These are phyloP conservation scores for Cadophora sp. DNA, from an alignment of 2,329 filamentous ascomycete genomes.

Conservation along the genomic window DNA sequence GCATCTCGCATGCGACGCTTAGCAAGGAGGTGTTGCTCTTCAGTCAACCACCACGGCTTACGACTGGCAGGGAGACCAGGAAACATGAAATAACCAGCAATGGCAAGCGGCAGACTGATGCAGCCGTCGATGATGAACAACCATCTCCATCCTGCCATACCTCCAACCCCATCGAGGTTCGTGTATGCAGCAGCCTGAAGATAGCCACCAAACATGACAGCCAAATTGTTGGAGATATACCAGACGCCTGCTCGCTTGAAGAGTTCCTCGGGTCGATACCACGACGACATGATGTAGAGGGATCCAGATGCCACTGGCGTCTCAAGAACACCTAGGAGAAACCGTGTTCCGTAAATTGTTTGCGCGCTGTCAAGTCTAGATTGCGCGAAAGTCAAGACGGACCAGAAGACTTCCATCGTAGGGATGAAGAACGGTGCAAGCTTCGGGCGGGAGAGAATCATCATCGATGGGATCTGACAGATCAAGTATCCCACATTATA, in stretches of 20 bases:
- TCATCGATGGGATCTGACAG: constrained; percentile 27
- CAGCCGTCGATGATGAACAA: constrained; percentile 55
- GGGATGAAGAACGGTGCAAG: constrained; percentile 24
- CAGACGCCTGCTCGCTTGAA: constrained; percentile 51
- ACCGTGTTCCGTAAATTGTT: constrained; percentile 55
- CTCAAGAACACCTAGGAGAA: constrained; percentile 62
- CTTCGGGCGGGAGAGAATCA: constrained; percentile 25
- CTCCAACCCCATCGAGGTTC: too few relatives aligned
- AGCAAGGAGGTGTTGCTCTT: constrained; percentile 34
- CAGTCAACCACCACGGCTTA: constrained; percentile 34
- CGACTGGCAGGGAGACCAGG: constrained; percentile 37
- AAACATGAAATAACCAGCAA: constrained; percentile 33
- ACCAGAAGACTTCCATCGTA: constrained; percentile 27
- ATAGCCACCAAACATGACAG: constrained; percentile 49
- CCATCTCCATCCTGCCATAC: constrained; percentile 53
- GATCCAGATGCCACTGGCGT: constrained; percentile 35
- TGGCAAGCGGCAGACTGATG: constrained; percentile 40
- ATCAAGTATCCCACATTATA: constrained; percentile 30
- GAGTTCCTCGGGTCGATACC: constrained; percentile 48
- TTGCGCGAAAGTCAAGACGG: constrained; percentile 28
- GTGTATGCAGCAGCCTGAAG: constrained; percentile 50
- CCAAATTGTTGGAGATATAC: constrained; percentile 45
- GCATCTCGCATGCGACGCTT: constrained; percentile 34
- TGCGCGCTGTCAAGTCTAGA: constrained; percentile 22
- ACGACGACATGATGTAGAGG: constrained; percentile 23